A percentile compares a stretch with the other conserved stretches of the same genome.
phyloP scores from a whole-genome alignment of 208 protist genomes.

The Crithidia bombi region DNA sequence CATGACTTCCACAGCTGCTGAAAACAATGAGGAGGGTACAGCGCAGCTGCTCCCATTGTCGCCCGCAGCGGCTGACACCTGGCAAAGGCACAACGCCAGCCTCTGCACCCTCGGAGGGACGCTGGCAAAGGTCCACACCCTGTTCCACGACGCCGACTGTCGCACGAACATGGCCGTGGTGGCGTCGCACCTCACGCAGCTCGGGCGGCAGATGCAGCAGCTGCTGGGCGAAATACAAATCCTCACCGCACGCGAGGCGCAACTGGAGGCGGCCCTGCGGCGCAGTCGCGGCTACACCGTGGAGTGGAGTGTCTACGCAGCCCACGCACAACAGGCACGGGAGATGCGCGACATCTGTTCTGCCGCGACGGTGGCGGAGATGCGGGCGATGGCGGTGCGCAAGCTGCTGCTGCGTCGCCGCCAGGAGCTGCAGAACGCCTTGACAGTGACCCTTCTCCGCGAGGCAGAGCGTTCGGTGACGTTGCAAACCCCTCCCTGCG shows the following conservation, averaged over 20 bases:
- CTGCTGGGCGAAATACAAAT: slow-evolving; percentile 15
- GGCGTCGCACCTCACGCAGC: slow-evolving; percentile 20
- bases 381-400: slow-evolving; percentile 30
- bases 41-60: background rate
- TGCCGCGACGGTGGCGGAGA: slow-evolving; percentile 26
- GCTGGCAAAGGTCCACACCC: slow-evolving; percentile 33
- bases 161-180: slow-evolving; percentile 25
- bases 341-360: slow-evolving; percentile 33
- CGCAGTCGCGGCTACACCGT: background rate
- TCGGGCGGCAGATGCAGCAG: slow-evolving; percentile 25
- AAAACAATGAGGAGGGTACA: background rate
- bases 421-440: slow-evolving; percentile 30
- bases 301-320: slow-evolving; percentile 36
- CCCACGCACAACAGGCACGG: slow-evolving; percentile 28
- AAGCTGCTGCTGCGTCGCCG: slow-evolving; percentile 32
- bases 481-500: no score
- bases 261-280: slow-evolving; percentile 24
- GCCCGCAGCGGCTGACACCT: background rate
- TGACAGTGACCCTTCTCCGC: slow-evolving; percentile 15
- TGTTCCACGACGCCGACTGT: slow-evolving; percentile 20
- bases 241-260: slow-evolving; percentile 8
- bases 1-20: background rate
- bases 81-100: slow-evolving; percentile 18
- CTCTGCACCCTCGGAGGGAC: slow-evolving; percentile 27
- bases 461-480: slow-evolving; percentile 25